A percentile compares a stretch with the other conserved stretches of the same genome.
These are phyloP conservation scores for Cornus suecica DNA, from an alignment of 148 eudicot species.

Conservation along the genomic window DNA sequence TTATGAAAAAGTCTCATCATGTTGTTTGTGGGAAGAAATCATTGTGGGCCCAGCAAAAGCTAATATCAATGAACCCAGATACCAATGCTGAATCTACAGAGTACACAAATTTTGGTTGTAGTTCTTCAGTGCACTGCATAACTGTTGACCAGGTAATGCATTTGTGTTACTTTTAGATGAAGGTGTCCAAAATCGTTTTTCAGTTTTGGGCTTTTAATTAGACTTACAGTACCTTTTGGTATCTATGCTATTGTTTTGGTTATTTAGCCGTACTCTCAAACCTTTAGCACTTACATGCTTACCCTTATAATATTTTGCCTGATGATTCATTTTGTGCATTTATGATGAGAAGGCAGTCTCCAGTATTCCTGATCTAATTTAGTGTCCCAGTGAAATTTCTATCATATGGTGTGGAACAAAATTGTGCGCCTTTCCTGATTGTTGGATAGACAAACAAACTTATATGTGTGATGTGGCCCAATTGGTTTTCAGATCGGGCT, in stretches of 20 bases:
- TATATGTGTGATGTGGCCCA: too few species aligned
- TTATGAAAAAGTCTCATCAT: constrained; percentile 41
- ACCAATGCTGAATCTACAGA: constrained; percentile 13
- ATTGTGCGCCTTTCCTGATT: too few species aligned
- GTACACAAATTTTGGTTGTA: constrained; percentile 24
- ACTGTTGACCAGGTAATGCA: constrained; percentile 50
- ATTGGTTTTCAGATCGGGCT: too few species aligned
- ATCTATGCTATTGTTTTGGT: background rate
- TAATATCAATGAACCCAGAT: constrained; percentile 31
- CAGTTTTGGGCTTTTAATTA: background rate
- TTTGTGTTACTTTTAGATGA: background rate
- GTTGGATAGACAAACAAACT: too few species aligned
- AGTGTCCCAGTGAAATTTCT: background rate
- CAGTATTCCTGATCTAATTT: background rate
- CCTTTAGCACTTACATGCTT: background rate
- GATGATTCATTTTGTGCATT: background rate
- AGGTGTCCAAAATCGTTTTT: too few species aligned
- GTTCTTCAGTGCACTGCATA: constrained; percentile 34
- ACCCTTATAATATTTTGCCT: background rate
- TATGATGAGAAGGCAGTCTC: background rate
- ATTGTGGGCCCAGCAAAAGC: constrained; percentile 40
- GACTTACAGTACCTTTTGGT: background rate
- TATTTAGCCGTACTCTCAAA: background rate
- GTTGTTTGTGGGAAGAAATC: constrained; percentile 45
- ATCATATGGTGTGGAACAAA: too few species aligned